Conservation (phyloP, 2,329 filamentous ascomycete genomes). For the Hypoxylon sp. region DNA sequence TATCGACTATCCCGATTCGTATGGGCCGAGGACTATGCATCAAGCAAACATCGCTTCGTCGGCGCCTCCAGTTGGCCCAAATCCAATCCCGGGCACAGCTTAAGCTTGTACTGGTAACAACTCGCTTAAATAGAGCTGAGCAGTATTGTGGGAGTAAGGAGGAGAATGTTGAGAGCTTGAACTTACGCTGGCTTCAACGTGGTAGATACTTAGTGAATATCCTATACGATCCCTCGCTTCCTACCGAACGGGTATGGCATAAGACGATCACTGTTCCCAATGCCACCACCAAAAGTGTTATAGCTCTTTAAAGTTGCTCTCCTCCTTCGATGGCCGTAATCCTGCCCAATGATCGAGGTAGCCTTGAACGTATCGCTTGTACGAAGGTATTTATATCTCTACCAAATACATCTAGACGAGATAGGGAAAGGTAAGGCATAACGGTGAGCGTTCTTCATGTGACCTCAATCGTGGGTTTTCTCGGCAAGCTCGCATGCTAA, state of each 20-base stretch:
- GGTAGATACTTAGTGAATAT: not conserved
- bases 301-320: not conserved
- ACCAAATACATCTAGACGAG: not conserved
- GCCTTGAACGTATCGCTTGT: not conserved
- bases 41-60: conserved; percentile 61
- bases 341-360: not conserved
- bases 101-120: conserved; percentile 7
- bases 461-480: conserved; percentile 38
- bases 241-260: not conserved
- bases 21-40: conserved; percentile 61
- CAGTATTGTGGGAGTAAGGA: not conserved
- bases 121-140: not conserved
- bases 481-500: conserved; percentile 76
- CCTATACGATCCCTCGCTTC: not conserved
- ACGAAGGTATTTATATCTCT: not conserved
- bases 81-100: conserved; percentile 36
- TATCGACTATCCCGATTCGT: conserved; percentile 60
- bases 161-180: not conserved
- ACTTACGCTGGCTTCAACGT: not conserved
- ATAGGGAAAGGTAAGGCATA: not conserved
- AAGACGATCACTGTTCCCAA: not conserved
- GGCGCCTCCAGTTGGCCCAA: conserved; percentile 40
- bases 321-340: not conserved
- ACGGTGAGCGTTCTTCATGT: not conserved
- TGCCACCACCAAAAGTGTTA: not conserved